Percentiles rank a stretch among this genome's conserved stretches.
Conservation (phyloP, 306 rosid species). For the Trichosanthes cucumerina region DNA sequence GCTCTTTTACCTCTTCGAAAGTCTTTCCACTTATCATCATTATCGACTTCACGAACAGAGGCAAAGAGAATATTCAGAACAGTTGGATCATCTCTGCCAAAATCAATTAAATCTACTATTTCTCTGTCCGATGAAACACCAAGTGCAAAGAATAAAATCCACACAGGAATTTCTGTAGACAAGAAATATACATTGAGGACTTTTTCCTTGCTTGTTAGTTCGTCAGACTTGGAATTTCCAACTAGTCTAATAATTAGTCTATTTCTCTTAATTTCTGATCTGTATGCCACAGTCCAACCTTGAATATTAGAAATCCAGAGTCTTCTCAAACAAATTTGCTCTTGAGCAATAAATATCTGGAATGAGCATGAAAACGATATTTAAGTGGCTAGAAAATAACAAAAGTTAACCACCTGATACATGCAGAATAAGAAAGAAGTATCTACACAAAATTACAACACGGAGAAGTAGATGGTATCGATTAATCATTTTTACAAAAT, state of each 20-base stretch:
- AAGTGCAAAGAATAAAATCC: conserved; percentile 76
- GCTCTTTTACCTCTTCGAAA: conserved; percentile 48
- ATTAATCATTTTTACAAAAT: background rate
- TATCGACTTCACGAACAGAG: conserved; percentile 63
- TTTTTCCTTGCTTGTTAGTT: conserved; percentile 49
- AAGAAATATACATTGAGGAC: conserved; percentile 58
- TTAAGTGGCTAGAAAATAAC: background rate
- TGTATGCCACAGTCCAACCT: conserved; percentile 51
- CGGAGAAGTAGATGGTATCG: background rate
- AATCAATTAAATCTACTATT: conserved; percentile 62
- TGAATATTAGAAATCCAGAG: conserved; percentile 60
- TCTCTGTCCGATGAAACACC: conserved; percentile 78
- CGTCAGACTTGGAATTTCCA: conserved; percentile 38
- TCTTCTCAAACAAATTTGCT: conserved; percentile 60
- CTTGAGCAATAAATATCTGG: conserved; percentile 93
- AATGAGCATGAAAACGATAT: conserved; percentile 15
- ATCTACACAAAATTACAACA: background rate
- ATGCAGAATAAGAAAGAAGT: background rate
- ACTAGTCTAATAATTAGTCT: conserved; percentile 58
- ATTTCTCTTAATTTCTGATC: conserved; percentile 64
- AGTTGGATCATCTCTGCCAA: conserved; percentile 37
- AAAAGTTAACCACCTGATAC: background rate
- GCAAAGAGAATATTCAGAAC: conserved; percentile 56
- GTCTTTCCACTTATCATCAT: conserved; percentile 33
- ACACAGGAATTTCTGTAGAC: conserved; percentile 67